These are phyloP conservation scores for Tremella mesenterica DNA, from an alignment of 768 basidiomycete genomes.

Conservation along the genomic window DNA sequence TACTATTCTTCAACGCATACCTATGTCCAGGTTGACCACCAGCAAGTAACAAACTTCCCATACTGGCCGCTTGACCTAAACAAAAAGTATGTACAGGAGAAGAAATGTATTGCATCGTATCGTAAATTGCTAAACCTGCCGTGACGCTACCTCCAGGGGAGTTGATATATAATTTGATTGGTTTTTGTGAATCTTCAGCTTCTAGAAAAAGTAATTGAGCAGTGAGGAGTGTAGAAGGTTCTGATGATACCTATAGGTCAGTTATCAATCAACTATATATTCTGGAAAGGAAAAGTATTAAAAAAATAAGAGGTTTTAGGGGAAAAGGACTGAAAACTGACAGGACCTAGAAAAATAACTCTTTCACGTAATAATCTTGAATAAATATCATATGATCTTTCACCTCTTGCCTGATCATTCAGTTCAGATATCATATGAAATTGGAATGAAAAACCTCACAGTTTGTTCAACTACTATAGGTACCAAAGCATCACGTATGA, in stretches of 20 bases:
- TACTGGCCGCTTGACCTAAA: conserved; percentile 87
- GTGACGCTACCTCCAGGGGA: conserved; percentile 94
- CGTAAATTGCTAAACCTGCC: conserved; percentile 92
- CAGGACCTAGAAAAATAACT: conserved; percentile 91
- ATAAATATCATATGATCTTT: conserved; percentile 73
- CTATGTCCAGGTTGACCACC: conserved; percentile 86
- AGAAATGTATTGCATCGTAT: conserved; percentile 91
- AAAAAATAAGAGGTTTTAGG: background rate
- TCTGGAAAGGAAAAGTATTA: background rate
- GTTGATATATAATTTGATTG: conserved; percentile 94
- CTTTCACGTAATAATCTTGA: conserved; percentile 84
- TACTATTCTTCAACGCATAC: conserved; percentile 83
- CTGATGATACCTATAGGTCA: conserved; percentile 65
- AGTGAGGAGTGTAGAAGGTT: conserved; percentile 77
- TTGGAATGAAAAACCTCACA: conserved; percentile 50
- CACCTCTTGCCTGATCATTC: conserved; percentile 36
- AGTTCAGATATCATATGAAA: conserved; percentile 12
- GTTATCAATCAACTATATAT: background rate
- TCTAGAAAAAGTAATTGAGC: conserved; percentile 92
- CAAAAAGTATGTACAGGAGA: conserved; percentile 95
- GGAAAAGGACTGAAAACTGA: conserved; percentile 48
- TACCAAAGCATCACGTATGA: conserved; percentile 51
- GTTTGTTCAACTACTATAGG: conserved; percentile 93
- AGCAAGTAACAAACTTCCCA: conserved; percentile 87
- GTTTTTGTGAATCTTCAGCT: conserved; percentile 86